Base-by-base conservation (phyloP, 768 basidiomycete species). In the Candolleomyces eurysporus region DNA sequence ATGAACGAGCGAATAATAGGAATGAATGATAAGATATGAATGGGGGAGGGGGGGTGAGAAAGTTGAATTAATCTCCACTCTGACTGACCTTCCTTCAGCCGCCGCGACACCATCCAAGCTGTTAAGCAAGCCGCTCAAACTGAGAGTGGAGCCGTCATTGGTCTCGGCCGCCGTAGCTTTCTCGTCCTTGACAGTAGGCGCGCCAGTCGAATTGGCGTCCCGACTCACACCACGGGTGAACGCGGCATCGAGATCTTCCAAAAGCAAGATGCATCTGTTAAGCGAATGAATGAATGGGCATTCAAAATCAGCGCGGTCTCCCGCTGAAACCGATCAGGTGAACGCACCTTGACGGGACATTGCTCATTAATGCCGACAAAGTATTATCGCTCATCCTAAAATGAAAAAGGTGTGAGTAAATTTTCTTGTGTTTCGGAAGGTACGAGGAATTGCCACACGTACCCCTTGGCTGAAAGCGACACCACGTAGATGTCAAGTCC, bases 201-300 rank as follows among this genome's bases (percentile, higher is more conserved):
- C 76, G 42, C 92, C 92, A 22, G 92, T 94, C 10, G 92, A 92
- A 14, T 75, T 82, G 50, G 85, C 78, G 73, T 93, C 92, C 76
- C 92, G 92, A 73, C 85, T 89, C 70, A 93, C 88, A 59, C 88
- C 89, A 54, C 91, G 89, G 65, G 92, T 94, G 78, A 94, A 94
- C 30, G 92, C 92, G 59, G 92, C 92, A 72, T 94, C 92, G 67
- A 96, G 83, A 81, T 96, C 94, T 78, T 96, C 94, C 72, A 96
- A 83, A 74, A 96, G 88, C 67, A 96, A 81, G 63, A 96, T 93
- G 80, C 92, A 94, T 79, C 92, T 92, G 66, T 36, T 36, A 36
- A 53, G 53, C n/a, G 59, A 51, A 51, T 50, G 49, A 54, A 31
- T 63, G 59, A 56, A 65, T 31, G 16, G 32, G 22, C 32, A 57